Percentiles rank a stretch among this genome's conserved stretches.
Evolutionary conservation across 2,329 filamentous ascomycete species (phyloP).

Genomic region (Trichophyton mentagrophytes): DNA sequence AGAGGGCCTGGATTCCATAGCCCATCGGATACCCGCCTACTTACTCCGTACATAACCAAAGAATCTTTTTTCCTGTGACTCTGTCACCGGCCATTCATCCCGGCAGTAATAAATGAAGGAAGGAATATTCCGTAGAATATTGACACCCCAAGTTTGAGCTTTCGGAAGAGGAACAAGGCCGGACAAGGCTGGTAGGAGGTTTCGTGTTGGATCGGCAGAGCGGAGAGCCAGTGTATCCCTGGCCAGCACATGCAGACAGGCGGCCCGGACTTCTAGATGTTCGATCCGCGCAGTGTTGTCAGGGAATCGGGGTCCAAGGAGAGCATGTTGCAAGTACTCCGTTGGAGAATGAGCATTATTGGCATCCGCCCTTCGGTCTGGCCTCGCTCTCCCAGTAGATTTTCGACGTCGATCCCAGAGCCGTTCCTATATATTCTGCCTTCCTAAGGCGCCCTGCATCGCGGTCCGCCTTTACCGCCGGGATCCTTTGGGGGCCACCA

Average conservation of each 20-base stretch:
- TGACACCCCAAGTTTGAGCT: too few relatives aligned
- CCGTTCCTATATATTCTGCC: background rate
- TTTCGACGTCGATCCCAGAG: background rate
- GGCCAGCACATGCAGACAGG: background rate
- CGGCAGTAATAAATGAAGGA: too few relatives aligned
- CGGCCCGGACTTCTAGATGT: background rate
- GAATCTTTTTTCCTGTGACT: background rate
- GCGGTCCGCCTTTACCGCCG: background rate
- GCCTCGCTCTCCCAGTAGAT: background rate
- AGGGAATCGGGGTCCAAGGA: background rate
- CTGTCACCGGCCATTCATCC: background rate
- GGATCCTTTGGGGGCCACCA: background rate
- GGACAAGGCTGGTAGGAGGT: background rate
- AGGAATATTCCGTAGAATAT: too few relatives aligned
- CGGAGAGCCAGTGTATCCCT: background rate
- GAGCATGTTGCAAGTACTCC: background rate
- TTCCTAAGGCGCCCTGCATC: too few relatives aligned
- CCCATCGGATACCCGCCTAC: background rate
- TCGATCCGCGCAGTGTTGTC: background rate
- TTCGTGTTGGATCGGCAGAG: background rate
- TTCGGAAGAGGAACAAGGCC: background rate
- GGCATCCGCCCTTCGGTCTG: background rate
- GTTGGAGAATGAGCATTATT: background rate
- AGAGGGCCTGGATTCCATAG: background rate
- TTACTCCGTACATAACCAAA: background rate